Percentiles rank a stretch among this genome's conserved stretches.
Conservation (phyloP, 805 yeast genomes). For the Kockiozyma suomiensis region DNA sequence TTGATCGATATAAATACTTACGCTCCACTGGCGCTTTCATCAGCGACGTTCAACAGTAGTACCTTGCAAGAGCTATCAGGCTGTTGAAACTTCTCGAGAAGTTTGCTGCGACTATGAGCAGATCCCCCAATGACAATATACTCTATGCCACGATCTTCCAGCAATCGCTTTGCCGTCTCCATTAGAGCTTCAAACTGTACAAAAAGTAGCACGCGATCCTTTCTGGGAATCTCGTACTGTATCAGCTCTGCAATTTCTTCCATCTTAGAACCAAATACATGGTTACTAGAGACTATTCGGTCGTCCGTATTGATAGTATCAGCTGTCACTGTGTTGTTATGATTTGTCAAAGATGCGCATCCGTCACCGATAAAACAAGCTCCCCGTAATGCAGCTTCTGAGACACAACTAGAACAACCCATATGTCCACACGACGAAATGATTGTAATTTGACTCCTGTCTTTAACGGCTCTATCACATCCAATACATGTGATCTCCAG, state of each 20-base stretch:
- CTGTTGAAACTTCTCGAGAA: conserved; percentile 10
- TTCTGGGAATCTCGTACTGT: neutral
- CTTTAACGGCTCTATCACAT: neutral
- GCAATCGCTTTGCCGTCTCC: conserved; percentile 3
- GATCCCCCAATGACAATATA: conserved; percentile 3
- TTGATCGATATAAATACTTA: neutral
- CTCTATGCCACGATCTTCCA: conserved; percentile 2
- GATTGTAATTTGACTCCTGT: neutral
- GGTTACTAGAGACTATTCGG: neutral
- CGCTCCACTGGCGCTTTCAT: conserved; percentile 26
- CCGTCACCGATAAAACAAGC: conserved; percentile 4
- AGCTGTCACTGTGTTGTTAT: conserved; percentile 1
- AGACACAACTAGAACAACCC: conserved; percentile 12
- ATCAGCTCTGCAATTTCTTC: conserved; percentile 6
- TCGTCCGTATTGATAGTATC: neutral
- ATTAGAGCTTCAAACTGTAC: conserved; percentile 16
- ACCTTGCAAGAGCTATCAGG: conserved; percentile 1
- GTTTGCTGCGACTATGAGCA: neutral
- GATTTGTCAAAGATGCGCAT: neutral
- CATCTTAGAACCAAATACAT: conserved; percentile 11
- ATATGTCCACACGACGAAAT: conserved; percentile 17
- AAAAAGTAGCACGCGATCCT: conserved; percentile 12
- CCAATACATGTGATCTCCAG: conserved; percentile 3
- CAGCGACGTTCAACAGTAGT: conserved; percentile 14
- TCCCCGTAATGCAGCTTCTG: neutral